Base-by-base conservation (phyloP, 371 early-diverging fungal genomes). In the Apophysomyces sp. region DNA sequence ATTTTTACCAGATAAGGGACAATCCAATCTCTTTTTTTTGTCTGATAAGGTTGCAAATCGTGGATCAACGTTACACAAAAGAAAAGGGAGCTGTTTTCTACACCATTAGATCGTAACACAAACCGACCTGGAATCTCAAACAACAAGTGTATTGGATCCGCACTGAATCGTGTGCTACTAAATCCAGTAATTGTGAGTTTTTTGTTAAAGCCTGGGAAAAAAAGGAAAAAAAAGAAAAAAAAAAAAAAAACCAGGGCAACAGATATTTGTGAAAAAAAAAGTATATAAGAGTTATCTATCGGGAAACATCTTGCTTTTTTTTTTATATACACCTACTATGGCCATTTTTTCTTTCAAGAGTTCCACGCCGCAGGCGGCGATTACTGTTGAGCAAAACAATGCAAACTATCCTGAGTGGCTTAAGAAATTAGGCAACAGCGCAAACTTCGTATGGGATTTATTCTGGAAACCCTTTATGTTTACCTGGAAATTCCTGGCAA, bases 401-500 rank as follows among this genome's bases (percentile, higher is more conserved):
- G 5, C 27, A 18, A 21, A 44, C n/a, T 44, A 44, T 21, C 49
- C 49, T 3, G 49, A 16, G 11, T 44, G 49, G 49, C 21, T 44
- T 21, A 16, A 44, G 11, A 44, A 21, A 4, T 5, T 44, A 7
- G 49, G 49, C n/a, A 4, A 6, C 9, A 44, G 49, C 8, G 21
- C 21, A 0, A 44, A 44, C 49, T 44, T 21, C 4, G 49, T 44
- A 9, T 44, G 49, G 49, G 27, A 44, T 0, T 21, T 44, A 9
- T 44, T 44, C 49, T 44, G 49, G 49, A 44, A 44, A 9, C 49
- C 49, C 4, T 44, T 44, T 21, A 44, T 44, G 1, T 44, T 21
- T 44, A 21, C 24, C 9, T 68, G 68, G 68, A 32, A 68, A 7
- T 69, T 72, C 55, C 59, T 86, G 18, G 54, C 57, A n/a, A 55